These are phyloP conservation scores for Fusarium proliferatum DNA, from an alignment of 2,329 filamentous ascomycete species.

Conservation along the genomic window DNA sequence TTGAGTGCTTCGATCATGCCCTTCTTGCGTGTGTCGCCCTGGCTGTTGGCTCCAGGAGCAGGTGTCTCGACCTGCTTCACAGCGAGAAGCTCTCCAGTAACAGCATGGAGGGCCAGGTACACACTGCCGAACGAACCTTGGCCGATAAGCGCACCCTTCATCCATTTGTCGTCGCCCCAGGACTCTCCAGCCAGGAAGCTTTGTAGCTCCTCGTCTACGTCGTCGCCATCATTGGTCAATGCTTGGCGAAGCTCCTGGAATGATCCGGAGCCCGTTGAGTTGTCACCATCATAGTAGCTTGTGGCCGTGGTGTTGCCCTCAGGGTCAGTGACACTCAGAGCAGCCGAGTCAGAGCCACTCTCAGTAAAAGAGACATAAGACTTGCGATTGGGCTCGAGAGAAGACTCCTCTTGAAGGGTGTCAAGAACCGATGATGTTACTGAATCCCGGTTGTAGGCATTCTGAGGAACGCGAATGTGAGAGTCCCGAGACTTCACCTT, in stretches of 20 bases:
- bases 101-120: constrained; percentile 92
- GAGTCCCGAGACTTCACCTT: constrained; percentile 59
- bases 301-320: constrained; percentile 76
- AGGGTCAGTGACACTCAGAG: constrained; percentile 80
- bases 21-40: constrained; percentile 91
- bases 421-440: constrained; percentile 89
- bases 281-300: constrained; percentile 87
- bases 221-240: constrained; percentile 90
- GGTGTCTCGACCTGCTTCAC: constrained; percentile 98
- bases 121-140: constrained; percentile 97
- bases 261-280: constrained; percentile 77
- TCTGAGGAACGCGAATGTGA: constrained; percentile 56
- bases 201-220: constrained; percentile 86
- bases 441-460: constrained; percentile 78
- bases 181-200: constrained; percentile 93
- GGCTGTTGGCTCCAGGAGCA: constrained; percentile 78
- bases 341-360: constrained; percentile 75
- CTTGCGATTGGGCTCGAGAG: constrained; percentile 87
- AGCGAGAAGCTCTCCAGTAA: constrained; percentile 96
- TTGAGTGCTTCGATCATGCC: constrained; percentile 98
- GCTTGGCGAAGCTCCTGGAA: constrained; percentile 87
- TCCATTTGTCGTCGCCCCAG: constrained; percentile 98
- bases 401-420: constrained; percentile 90
- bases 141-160: constrained; percentile 97
- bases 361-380: constrained; percentile 93